A percentile compares a stretch with the other conserved stretches of the same genome.
Conservation (phyloP, 805 yeast species). For the Isabelozyma rhagii region DNA sequence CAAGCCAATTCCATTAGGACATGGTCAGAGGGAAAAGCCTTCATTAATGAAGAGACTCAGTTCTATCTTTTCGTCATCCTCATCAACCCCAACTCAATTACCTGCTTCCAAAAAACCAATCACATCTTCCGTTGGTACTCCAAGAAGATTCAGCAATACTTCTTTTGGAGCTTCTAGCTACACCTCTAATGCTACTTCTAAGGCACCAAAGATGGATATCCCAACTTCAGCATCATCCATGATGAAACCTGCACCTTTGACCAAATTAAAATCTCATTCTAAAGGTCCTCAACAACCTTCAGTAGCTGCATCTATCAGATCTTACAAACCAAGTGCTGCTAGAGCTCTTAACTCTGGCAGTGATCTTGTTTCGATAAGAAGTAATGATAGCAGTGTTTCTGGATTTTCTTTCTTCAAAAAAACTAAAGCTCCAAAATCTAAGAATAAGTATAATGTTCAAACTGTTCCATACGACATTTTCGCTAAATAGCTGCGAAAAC, state of each 20-base stretch:
- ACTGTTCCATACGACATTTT: conserved; percentile 19
- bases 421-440: conserved; percentile 1
- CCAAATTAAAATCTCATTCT: not conserved
- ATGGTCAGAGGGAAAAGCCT: conserved; percentile 1
- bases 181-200: not conserved
- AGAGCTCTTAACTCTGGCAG: conserved; percentile 3
- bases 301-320: not conserved
- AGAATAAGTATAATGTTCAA: conserved; percentile 24
- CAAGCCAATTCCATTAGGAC: not conserved
- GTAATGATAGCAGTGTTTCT: conserved; percentile 13
- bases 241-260: not conserved
- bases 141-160: not conserved
- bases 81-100: conserved; percentile 1
- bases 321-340: conserved; percentile 1
- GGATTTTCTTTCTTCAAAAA: conserved; percentile 22
- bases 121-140: not conserved
- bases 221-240: not conserved
- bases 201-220: not conserved
- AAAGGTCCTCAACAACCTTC: not conserved
- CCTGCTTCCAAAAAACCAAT: not conserved
- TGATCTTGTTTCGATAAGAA: conserved; percentile 15
- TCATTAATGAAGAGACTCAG: conserved; percentile 4
- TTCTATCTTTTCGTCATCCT: conserved; percentile 4
- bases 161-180: conserved; percentile 2
- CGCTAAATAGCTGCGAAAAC: conserved; percentile 2